Base-by-base conservation (phyloP, 768 basidiomycete genomes). In the Roridomyces roridus region DNA sequence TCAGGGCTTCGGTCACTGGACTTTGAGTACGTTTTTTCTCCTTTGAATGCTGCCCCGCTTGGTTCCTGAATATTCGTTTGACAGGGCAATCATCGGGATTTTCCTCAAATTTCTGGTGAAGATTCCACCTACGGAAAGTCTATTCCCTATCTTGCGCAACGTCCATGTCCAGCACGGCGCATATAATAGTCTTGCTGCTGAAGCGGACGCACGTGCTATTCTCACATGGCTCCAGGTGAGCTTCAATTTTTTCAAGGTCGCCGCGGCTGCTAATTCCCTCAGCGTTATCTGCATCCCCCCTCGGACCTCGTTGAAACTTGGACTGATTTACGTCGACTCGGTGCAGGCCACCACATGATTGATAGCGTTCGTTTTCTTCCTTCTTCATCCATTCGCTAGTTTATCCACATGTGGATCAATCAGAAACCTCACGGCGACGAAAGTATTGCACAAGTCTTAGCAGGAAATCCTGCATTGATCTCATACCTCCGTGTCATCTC, bases 201-300 rank as follows among this genome's bases (percentile, higher is more conserved):
- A n/a, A n/a, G n/a, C n/a, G n/a, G n/a, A n/a, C n/a, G n/a, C 7
- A 2, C 11, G 3, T 8, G 20, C 12, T 6, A 26, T 55, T 5
- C 3, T 42, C 8, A 21, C 21, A 5, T 55, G 53, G 53, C 44
- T 54, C 5, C 15, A 46, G 44, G 52, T 54, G 37, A 20, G 17
- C n/a, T 46, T 25, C 7, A 17, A 8, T 21, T 21, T 46, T 12
- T 1, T 15, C 44, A 54, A 45, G 17, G 14, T 8, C 31, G 12
- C n/a, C n/a, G n/a, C n/a, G n/a, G n/a, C n/a, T n/a, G n/a, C n/a
- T n/a, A n/a, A n/a, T n/a, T n/a, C n/a, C n/a, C n/a, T n/a, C n/a
- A n/a, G n/a, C n/a, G n/a, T n/a, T n/a, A n/a, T 46, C 18, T 11
- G 3, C 26, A 18, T 11, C 36, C 24, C 15, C 44, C 52, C n/a